These are phyloP conservation scores for Fomes fomentarius DNA, from an alignment of 1,284 basidiomycete genomes.

Conservation along the genomic window DNA sequence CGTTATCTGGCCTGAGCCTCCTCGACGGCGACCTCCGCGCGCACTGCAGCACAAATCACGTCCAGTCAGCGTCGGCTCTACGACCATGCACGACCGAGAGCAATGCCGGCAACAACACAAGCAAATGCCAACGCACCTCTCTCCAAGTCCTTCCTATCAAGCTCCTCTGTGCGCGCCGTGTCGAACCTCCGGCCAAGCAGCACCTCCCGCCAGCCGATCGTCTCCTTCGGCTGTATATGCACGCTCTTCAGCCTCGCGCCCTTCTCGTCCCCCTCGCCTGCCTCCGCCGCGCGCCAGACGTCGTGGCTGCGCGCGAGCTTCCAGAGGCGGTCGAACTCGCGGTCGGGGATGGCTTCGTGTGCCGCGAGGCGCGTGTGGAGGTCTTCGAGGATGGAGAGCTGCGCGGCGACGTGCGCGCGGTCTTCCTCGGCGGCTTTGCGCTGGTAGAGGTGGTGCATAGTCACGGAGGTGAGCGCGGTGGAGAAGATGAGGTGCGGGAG, in stretches of 20 bases:
- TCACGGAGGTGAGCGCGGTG: constrained; percentile 61
- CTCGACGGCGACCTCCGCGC: no score
- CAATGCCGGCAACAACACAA: neutral
- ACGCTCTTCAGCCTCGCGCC: constrained; percentile 17
- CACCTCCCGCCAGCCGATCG: constrained; percentile 39
- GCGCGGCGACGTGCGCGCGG: constrained; percentile 51
- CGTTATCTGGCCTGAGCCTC: no score
- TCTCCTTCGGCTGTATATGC: constrained; percentile 18
- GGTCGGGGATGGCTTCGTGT: constrained; percentile 43
- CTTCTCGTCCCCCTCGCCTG: constrained; percentile 11
- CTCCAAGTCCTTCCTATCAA: constrained; percentile 36
- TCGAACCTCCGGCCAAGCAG: constrained; percentile 30
- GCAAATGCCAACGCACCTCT: constrained; percentile 24
- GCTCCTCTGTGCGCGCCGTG: constrained; percentile 29
- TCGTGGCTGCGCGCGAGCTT: constrained; percentile 22
- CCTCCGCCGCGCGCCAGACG: constrained; percentile 19
- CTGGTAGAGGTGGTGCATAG: constrained; percentile 61
- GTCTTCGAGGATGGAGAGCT: constrained; percentile 61
- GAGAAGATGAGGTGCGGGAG: constrained; percentile 58
- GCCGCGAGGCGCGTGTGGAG: constrained; percentile 50
- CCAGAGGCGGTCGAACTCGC: constrained; percentile 42
- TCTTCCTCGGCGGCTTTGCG: constrained; percentile 51
- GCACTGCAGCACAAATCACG: no score
- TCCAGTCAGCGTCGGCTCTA: no score
- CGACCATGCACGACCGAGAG: neutral